Evolutionary conservation across 768 basidiomycete species (phyloP).

Genomic region (Chlorophyllum brunneum): DNA sequence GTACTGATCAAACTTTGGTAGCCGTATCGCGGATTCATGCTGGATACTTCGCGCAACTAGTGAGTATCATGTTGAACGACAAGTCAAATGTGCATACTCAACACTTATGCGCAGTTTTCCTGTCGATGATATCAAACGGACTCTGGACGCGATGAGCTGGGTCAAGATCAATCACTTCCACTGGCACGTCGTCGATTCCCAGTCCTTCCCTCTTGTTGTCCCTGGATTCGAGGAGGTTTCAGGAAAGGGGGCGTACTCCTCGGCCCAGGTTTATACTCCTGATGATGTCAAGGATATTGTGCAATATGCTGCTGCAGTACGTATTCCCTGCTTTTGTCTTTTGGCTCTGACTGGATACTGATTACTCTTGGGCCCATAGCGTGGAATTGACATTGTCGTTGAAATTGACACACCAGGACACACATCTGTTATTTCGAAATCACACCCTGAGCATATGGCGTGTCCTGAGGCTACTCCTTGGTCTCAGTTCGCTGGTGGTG

Average conservation of each 20-base stretch:
- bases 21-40: slow-evolving; percentile 76
- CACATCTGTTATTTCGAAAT: slow-evolving; percentile 56
- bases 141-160: slow-evolving; percentile 73
- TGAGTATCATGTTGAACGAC: slow-evolving; percentile 26
- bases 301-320: slow-evolving; percentile 60
- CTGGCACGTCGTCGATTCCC: slow-evolving; percentile 81
- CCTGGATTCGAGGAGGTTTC: slow-evolving; percentile 60
- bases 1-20: slow-evolving; percentile 19
- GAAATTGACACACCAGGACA: slow-evolving; percentile 88
- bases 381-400: slow-evolving; percentile 71
- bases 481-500: slow-evolving; percentile 47
- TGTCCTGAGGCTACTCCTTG: slow-evolving; percentile 58
- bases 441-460: slow-evolving; percentile 74
- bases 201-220: slow-evolving; percentile 71
- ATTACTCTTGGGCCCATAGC: slow-evolving; percentile 28
- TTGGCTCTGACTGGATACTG: slow-evolving; percentile 16
- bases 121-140: slow-evolving; percentile 60
- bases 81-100: background rate
- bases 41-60: slow-evolving; percentile 80
- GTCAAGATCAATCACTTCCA: slow-evolving; percentile 78
- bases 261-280: slow-evolving; percentile 45
- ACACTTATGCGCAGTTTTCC: slow-evolving; percentile 41
- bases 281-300: slow-evolving; percentile 56
- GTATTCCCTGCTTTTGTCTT: slow-evolving; percentile 32
- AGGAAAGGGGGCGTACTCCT: slow-evolving; percentile 64